A percentile compares a stretch with the other conserved stretches of the same genome.
phyloP scores from a whole-genome alignment of 164 flowering plant species.

The Sedum album region DNA sequence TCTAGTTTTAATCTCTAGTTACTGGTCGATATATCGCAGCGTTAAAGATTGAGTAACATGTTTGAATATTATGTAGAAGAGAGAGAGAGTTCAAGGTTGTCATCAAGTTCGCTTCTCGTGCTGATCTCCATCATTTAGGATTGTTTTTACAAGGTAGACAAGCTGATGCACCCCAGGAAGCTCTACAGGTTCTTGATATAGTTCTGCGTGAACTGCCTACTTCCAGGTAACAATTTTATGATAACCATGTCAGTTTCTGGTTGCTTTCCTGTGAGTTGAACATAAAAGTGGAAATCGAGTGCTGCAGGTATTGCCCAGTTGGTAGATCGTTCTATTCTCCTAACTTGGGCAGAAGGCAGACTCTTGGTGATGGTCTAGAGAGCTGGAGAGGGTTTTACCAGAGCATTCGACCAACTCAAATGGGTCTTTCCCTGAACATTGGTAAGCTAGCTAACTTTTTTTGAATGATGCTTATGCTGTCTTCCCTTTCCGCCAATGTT shows the following conservation, averaged over 20 bases:
- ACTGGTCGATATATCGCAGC: background rate
- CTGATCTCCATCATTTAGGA: slow-evolving; percentile 80
- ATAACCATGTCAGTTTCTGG: background rate
- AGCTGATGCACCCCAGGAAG: slow-evolving; percentile 98
- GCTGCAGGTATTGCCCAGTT: slow-evolving; percentile 67
- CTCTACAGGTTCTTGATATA: slow-evolving; percentile 92
- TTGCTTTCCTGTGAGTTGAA: background rate
- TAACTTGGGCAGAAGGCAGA: slow-evolving; percentile 62
- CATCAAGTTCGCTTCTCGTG: slow-evolving; percentile 84
- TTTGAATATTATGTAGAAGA: slow-evolving; percentile 37
- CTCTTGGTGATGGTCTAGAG: slow-evolving; percentile 89
- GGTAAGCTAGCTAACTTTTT: slow-evolving; percentile 30
- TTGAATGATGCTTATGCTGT: background rate
- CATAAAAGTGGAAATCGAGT: background rate
- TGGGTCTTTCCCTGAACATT: slow-evolving; percentile 92
- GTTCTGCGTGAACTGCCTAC: slow-evolving; percentile 90
- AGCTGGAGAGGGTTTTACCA: slow-evolving; percentile 98
- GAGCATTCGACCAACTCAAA: slow-evolving; percentile 95
- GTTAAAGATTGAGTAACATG: background rate
- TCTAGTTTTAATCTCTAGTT: background rate
- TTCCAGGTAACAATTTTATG: slow-evolving; percentile 28
- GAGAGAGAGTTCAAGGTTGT: slow-evolving; percentile 68
- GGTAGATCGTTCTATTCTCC: slow-evolving; percentile 92
- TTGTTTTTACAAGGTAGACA: slow-evolving; percentile 75
- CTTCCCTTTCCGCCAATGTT: no score